Evolutionary conservation across 2,329 filamentous ascomycete species (phyloP), one percentile per base, ranked within the genome.

Genomic region (Chalaropsis ovoidea): DNA sequence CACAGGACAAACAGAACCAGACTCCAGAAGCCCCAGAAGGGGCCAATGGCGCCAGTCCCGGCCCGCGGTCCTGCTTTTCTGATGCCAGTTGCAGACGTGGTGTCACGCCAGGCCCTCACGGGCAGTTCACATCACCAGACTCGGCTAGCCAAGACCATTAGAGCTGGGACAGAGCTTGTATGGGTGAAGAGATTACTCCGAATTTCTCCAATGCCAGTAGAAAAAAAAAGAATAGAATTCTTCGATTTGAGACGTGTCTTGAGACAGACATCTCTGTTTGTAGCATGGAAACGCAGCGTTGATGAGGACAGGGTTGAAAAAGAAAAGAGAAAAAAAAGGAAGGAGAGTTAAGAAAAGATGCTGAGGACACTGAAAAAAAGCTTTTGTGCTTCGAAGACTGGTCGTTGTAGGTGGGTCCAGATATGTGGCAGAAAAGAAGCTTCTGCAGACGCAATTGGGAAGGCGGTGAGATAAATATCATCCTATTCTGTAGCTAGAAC

Each of bases 221-320:
- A 69, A 72, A 58, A 56, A 67, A 27, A 61, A 63, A 62, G 62
- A 68, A 31, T 52, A n/a, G 39, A 64, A 63, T 65, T 47, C 63
- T 5, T 39, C 45, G 45, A 22, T 71, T 73, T 62, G 73, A 72
- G 70, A 70, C 70, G 69, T 71, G 71, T 72, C 70, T 69, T 71
- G 72, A 72, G 61, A 67, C 54, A 31, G 42, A 68, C 69, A 71
- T 80, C 80, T 89, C 82, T 79, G 83, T 84, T 83, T 89, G 87
- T 87, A 87, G 89, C 89, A 92, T 91, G 90, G 89, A 92, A 92
- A 92, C 88, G 88, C 88, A 88, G 89, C 89, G 83, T 89, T 92
- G 87, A 85, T 82, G 83, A 87, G 88, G 88, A 86, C 85, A 87
- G 84, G 86, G 85, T 86, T 88, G 75, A 70, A 68, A 71, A 76